Base-by-base conservation (phyloP, 805 yeast species). In the Yarrowia phangngaensis region DNA sequence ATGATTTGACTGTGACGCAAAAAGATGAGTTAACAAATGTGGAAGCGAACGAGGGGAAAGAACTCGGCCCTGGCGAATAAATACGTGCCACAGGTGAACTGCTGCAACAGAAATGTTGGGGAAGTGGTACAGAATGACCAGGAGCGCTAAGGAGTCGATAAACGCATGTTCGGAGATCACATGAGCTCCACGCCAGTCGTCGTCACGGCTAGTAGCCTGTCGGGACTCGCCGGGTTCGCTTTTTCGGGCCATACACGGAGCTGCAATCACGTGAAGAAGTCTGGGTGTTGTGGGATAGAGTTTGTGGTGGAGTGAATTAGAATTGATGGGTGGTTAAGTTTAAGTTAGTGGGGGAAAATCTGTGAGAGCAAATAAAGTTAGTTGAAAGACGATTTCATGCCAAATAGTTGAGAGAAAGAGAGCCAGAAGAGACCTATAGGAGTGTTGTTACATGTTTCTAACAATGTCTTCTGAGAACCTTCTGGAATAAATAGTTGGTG, bases 61-160 rank as follows among this genome's bases (percentile, higher is more conserved):
- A 27, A 41, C 29, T 9, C 34, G 27, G 4, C 48, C 34, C n/a
- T 41, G 48, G 2, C 35, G 34, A n/a, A 29, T 30, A 29, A 30
- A 29, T 8, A 41, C 35, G 29, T 41, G 35, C 48, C 48, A 41
- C 28, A 41, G n/a, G 16, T 41, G 48, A 15, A 30, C 35, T 17
- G 23, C n/a, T 4, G 29, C 48, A 4, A 41, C 22, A 17, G 17
- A 27, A 14, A 41, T 20, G 29, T 41, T 41, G 34, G 48, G 48
- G 22, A 41, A 30, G 29, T 41, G 48, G 28, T 29, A 29, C 11
- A 41, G 26, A 6, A 41, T 27, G 27, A 41, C 35, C 35, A 41
- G 22, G 4, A 41, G 29, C 9, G 48, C 48, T 20, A 41, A n/a
- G 28, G 48, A 41, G 48, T 41, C 48, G 48, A 41, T 22, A 13